Evolutionary conservation across 768 basidiomycete species (phyloP), one percentile per base, ranked within the genome.

Genomic region (Sporobolomyces phaffii): DNA sequence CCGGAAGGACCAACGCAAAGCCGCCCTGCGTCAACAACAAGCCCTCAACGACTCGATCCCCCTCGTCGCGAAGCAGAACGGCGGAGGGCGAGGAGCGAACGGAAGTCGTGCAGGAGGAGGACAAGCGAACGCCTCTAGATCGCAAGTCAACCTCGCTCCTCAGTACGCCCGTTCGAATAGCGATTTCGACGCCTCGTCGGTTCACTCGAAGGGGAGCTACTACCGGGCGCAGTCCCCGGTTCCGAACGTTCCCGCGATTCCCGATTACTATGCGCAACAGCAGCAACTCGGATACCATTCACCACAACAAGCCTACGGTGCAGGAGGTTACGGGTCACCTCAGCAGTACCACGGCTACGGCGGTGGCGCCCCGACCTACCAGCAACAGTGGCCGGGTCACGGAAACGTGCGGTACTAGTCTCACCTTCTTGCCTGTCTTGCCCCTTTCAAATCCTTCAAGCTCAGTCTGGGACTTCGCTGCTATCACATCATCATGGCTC

Each of bases 41-140:
- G 44, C 24, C 29, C 31, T 29, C 29, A 33, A 38, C 34, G 66
- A 62, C 28, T 17, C 60, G 22, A 52, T 68, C 56, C 66, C 66
- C 33, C 66, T 68, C 54, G 66, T 68, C 20, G 38, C 43, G 9
- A 31, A 26, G n/a, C n/a, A n/a, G 38, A 57, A 47, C 34, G 47
- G 14, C 1, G 26, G 34, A 33, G 5, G n/a, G n/a, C n/a, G n/a
- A n/a, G n/a, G n/a, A n/a, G n/a, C n/a, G n/a, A n/a, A n/a, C n/a
- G n/a, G n/a, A n/a, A n/a, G n/a, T n/a, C n/a, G n/a, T n/a, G n/a
- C n/a, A n/a, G n/a, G n/a, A n/a, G n/a, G n/a, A n/a, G n/a, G n/a
- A n/a, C n/a, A n/a, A n/a, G n/a, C n/a, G n/a, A n/a, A 20, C 36
- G 53, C 13, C 11, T 56, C 34, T 33, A 31, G 29, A 18, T 50